These are phyloP conservation scores for Pseudozyma sp. DNA, from an alignment of 1,284 basidiomycete genomes.

Conservation along the genomic window DNA sequence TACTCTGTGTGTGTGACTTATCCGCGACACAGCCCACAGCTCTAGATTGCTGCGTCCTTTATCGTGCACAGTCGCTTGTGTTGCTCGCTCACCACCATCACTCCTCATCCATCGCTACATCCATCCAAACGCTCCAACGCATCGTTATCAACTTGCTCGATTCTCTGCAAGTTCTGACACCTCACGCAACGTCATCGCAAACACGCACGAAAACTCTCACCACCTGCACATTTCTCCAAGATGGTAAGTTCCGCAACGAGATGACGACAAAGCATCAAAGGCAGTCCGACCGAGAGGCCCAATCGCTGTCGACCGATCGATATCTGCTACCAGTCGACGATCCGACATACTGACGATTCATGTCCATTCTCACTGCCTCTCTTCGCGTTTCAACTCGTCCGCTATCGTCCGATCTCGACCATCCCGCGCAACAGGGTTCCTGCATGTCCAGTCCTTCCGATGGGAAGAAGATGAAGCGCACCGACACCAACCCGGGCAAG, in stretches of 20 bases:
- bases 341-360: too few species aligned
- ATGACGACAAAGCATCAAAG: background rate
- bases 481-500: constrained; percentile 64
- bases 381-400: too few species aligned
- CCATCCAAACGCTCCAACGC: background rate
- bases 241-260: constrained; percentile 27
- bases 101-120: background rate
- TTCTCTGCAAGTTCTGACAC: constrained; percentile 6
- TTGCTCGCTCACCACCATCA: background rate
- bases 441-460: constrained; percentile 60
- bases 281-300: too few species aligned
- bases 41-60: too few species aligned
- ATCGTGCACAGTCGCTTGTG: too few species aligned
- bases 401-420: too few species aligned
- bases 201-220: constrained; percentile 1
- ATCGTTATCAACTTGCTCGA: background rate
- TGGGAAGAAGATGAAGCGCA: constrained; percentile 67
- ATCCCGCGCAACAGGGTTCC: constrained; percentile 44
- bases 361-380: too few species aligned
- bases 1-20: too few species aligned
- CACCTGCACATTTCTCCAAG: constrained; percentile 16
- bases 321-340: too few species aligned
- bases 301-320: background rate
- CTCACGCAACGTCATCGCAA: background rate
- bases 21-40: too few species aligned